Percentiles rank a stretch among this genome's conserved stretches.
phyloP scores from a whole-genome alignment of 1,284 basidiomycete genomes.

The Termitomyces sp. region DNA sequence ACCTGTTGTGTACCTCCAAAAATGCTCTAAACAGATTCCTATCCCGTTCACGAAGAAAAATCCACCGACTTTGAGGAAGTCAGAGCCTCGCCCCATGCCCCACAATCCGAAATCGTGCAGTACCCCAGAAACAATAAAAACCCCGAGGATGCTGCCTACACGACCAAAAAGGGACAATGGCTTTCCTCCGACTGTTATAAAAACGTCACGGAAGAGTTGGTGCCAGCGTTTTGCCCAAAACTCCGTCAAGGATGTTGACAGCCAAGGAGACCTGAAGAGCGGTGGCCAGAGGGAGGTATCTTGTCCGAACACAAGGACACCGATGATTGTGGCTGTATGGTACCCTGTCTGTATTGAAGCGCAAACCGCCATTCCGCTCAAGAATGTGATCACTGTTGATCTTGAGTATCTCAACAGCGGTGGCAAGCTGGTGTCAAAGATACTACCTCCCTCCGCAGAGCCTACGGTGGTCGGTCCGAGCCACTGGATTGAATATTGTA shows the following conservation, averaged over 20 bases:
- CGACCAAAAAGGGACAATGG: conserved; percentile 43
- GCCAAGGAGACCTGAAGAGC: conserved; percentile 41
- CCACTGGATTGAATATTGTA: conserved; percentile 37
- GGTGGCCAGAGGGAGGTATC: conserved; percentile 43
- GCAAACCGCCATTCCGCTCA: conserved; percentile 39
- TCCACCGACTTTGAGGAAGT: conserved; percentile 39
- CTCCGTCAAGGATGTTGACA: conserved; percentile 39
- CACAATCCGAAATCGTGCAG: conserved; percentile 55
- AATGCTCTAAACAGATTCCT: conserved; percentile 44
- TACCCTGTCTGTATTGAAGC: conserved; percentile 39
- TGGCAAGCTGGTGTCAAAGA: conserved; percentile 45
- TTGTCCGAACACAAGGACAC: conserved; percentile 34
- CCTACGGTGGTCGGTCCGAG: conserved; percentile 32
- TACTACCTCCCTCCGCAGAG: conserved; percentile 39
- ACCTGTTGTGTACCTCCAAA: conserved; percentile 39
- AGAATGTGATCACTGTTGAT: conserved; percentile 36
- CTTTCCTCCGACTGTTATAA: conserved; percentile 38
- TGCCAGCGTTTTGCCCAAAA: conserved; percentile 54
- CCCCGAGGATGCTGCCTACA: conserved; percentile 45
- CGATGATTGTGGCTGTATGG: conserved; percentile 37
- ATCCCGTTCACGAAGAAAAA: conserved; percentile 57
- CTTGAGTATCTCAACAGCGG: conserved; percentile 38
- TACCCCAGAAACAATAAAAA: conserved; percentile 51
- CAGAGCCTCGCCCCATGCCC: conserved; percentile 52
- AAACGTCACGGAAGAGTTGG: conserved; percentile 44